Conservation (phyloP, 2,329 filamentous ascomycete genomes). For the Penicillium sp. region DNA sequence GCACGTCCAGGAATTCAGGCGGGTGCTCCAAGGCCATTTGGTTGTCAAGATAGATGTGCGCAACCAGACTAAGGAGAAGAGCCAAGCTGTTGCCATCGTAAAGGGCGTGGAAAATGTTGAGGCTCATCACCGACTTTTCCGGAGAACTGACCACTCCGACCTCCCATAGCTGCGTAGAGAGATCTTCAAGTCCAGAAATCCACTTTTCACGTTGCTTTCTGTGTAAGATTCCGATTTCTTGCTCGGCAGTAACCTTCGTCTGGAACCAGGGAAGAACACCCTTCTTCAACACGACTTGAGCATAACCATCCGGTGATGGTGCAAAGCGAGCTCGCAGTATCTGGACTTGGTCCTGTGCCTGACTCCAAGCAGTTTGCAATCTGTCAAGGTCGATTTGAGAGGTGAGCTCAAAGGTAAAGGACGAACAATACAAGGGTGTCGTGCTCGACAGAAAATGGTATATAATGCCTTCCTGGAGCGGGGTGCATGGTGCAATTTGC, state of each 20-base stretch:
- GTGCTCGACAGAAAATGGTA: slow-evolving; percentile 62
- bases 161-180: slow-evolving; percentile 36
- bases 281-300: slow-evolving; percentile 65
- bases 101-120: slow-evolving; percentile 79
- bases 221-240: slow-evolving; percentile 36
- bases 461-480: slow-evolving; percentile 83
- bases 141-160: slow-evolving; percentile 30
- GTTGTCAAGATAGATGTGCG: slow-evolving; percentile 48
- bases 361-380: slow-evolving; percentile 59
- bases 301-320: slow-evolving; percentile 69
- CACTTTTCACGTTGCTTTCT: slow-evolving; percentile 48
- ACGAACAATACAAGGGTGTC: slow-evolving; percentile 70
- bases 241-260: slow-evolving; percentile 25
- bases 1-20: slow-evolving; percentile 59
- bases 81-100: slow-evolving; percentile 82
- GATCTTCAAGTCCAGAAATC: slow-evolving; percentile 52
- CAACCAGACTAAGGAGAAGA: slow-evolving; percentile 62
- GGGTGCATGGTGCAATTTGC: slow-evolving; percentile 76
- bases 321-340: slow-evolving; percentile 73
- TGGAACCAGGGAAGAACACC: slow-evolving; percentile 47
- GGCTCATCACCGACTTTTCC: slow-evolving; percentile 45
- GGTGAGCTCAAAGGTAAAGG: slow-evolving; percentile 62
- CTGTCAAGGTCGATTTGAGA: slow-evolving; percentile 44
- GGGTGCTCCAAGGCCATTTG: slow-evolving; percentile 33
- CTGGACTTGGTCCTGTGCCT: slow-evolving; percentile 53